These are phyloP conservation scores for Pseudocercospora fijiensis DNA, from an alignment of 2,329 filamentous ascomycete species.

Conservation along the genomic window DNA sequence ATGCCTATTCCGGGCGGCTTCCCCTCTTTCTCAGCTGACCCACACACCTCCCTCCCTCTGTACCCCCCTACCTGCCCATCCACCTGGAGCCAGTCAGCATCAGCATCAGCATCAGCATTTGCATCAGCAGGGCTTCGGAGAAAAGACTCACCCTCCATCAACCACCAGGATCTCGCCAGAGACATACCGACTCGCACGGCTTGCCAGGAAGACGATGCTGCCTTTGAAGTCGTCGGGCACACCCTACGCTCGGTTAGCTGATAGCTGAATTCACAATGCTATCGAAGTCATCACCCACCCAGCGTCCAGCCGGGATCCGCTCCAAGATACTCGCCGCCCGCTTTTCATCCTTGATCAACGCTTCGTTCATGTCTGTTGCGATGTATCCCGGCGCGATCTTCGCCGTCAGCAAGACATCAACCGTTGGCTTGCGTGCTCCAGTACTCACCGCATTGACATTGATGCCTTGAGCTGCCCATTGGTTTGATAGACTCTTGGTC, in stretches of 20 bases:
- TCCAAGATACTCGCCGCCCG: conserved; percentile 71
- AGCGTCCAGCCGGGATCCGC: conserved; percentile 78
- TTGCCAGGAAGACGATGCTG: conserved; percentile 72
- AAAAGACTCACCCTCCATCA: conserved; percentile 69
- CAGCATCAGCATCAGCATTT: not conserved
- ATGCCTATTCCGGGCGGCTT: not conserved
- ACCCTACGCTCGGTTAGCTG: not conserved
- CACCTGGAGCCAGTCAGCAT: not conserved
- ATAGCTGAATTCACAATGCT: not conserved
- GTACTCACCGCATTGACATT: conserved; percentile 66
- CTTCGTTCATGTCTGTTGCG: conserved; percentile 86
- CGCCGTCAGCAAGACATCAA: not conserved
- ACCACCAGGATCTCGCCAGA: conserved; percentile 78
- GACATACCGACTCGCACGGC: conserved; percentile 72
- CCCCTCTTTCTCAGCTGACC: not conserved
- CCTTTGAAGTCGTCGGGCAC: conserved; percentile 82
- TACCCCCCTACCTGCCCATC: not conserved
- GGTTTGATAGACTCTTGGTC: conserved; percentile 80
- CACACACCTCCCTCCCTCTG: not conserved
- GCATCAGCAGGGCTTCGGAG: not conserved
- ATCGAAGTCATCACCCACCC: conserved; percentile 57
- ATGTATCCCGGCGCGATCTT: conserved; percentile 82
- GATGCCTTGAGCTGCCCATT: conserved; percentile 75
- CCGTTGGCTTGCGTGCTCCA: not conserved
- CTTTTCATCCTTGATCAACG: conserved; percentile 69